These are phyloP conservation scores for Fraxinus sp. DNA, from an alignment of 305 asterid species.

Conservation along the genomic window DNA sequence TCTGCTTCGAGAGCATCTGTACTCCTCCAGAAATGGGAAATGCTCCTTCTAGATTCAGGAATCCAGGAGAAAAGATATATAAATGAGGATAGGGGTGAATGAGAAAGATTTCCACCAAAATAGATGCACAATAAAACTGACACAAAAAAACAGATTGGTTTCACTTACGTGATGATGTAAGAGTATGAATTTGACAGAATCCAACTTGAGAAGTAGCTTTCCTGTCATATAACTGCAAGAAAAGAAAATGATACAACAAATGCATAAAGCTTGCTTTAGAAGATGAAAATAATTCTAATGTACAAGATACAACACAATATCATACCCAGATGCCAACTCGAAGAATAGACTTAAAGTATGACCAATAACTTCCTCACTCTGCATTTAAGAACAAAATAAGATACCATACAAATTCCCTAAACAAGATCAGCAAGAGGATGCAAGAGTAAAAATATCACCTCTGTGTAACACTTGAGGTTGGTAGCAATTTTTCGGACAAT, in stretches of 20 bases:
- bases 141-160: neutral
- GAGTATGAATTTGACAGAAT: slow-evolving; percentile 79
- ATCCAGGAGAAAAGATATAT: slow-evolving; percentile 18
- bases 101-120: slow-evolving; percentile 16
- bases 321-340: slow-evolving; percentile 97
- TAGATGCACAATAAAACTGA: neutral
- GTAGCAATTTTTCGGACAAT: slow-evolving; percentile 83
- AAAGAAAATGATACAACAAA: slow-evolving; percentile 13
- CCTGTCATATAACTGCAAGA: slow-evolving; percentile 87
- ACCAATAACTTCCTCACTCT: slow-evolving; percentile 93
- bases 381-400: slow-evolving; percentile 33
- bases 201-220: slow-evolving; percentile 92
- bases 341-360: slow-evolving; percentile 86
- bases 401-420: slow-evolving; percentile 17
- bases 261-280: neutral
- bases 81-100: slow-evolving; percentile 17
- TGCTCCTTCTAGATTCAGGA: slow-evolving; percentile 66
- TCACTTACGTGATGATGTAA: slow-evolving; percentile 73
- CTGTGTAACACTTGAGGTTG: slow-evolving; percentile 84
- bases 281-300: slow-evolving; percentile 6
- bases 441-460: slow-evolving; percentile 45
- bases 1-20: slow-evolving; percentile 87
- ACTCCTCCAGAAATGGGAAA: slow-evolving; percentile 86
- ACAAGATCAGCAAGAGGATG: slow-evolving; percentile 19
- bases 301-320: slow-evolving; percentile 21